These are phyloP conservation scores for Kwoniella sp. DNA, from an alignment of 768 basidiomycete genomes.

Conservation along the genomic window DNA sequence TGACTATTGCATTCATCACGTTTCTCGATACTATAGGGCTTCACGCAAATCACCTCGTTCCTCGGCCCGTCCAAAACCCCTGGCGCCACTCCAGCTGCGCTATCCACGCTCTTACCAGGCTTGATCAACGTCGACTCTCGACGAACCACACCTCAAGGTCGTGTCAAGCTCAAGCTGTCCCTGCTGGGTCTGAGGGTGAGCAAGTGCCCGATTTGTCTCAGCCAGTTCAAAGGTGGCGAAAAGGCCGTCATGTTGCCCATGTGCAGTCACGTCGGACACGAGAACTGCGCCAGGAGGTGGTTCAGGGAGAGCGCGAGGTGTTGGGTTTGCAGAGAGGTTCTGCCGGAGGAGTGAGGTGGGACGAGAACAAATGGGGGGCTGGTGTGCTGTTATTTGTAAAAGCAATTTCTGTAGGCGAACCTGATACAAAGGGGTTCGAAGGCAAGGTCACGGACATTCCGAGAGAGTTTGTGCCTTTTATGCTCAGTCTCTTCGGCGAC, in stretches of 20 bases:
- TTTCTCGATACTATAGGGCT: constrained; percentile 60
- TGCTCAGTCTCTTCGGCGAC: no score
- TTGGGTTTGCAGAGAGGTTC: constrained; percentile 64
- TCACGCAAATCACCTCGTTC: constrained; percentile 66
- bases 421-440: no score
- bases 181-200: constrained; percentile 68
- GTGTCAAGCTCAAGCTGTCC: constrained; percentile 70
- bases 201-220: constrained; percentile 73
- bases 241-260: constrained; percentile 63
- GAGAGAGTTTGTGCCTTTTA: no score
- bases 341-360: constrained; percentile 23
- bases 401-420: no score
- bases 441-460: no score
- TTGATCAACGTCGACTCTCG: constrained; percentile 64
- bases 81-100: constrained; percentile 34
- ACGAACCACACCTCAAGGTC: constrained; percentile 67
- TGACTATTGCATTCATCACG: neutral
- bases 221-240: constrained; percentile 68
- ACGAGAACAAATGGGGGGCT: no score
- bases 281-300: constrained; percentile 68
- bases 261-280: constrained; percentile 67
- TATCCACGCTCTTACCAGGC: constrained; percentile 50
- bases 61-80: constrained; percentile 63
- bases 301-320: constrained; percentile 66
- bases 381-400: no score